Percentiles rank a stretch among this genome's conserved stretches.
Evolutionary conservation across 192 early-diverging fungal genomes (phyloP).

Genomic region (Linderina pennispora): DNA sequence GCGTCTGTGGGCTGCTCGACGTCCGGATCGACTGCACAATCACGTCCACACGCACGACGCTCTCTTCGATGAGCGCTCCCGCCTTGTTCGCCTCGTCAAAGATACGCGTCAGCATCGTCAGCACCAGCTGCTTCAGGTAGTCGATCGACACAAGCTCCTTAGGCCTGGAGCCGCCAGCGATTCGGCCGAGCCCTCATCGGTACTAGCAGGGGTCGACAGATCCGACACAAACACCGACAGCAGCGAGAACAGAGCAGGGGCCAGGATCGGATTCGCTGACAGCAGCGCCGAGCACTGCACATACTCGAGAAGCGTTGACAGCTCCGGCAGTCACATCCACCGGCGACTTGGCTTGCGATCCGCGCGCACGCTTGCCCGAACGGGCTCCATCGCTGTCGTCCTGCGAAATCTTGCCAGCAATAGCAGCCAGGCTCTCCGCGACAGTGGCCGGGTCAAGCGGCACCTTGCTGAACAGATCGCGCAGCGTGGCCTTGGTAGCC

Average conservation of each 20-base stretch:
- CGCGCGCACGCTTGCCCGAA: constrained; percentile 18
- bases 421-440: constrained; percentile 14
- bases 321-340: constrained; percentile 46
- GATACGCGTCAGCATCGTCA: constrained; percentile 58
- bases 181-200: not conserved
- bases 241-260: constrained; percentile 65
- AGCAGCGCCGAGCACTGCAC: constrained; percentile 59
- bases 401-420: constrained; percentile 11
- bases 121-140: constrained; percentile 82
- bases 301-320: constrained; percentile 68
- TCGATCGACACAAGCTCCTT: constrained; percentile 60
- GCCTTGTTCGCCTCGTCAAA: constrained; percentile 30
- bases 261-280: constrained; percentile 45
- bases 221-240: constrained; percentile 59
- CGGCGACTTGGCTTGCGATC: constrained; percentile 5
- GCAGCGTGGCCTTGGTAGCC: constrained; percentile 11
- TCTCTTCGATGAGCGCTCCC: constrained; percentile 38
- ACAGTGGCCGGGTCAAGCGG: constrained; percentile 23
- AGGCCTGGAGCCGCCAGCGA: not conserved
- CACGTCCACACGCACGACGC: constrained; percentile 72
- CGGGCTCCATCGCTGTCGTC: constrained; percentile 16
- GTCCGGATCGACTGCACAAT: constrained; percentile 84
- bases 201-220: constrained; percentile 14
- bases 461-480: constrained; percentile 17
- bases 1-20: constrained; percentile 91